Conservation (phyloP, 305 asterid species). For the Fraxinus sp. region DNA sequence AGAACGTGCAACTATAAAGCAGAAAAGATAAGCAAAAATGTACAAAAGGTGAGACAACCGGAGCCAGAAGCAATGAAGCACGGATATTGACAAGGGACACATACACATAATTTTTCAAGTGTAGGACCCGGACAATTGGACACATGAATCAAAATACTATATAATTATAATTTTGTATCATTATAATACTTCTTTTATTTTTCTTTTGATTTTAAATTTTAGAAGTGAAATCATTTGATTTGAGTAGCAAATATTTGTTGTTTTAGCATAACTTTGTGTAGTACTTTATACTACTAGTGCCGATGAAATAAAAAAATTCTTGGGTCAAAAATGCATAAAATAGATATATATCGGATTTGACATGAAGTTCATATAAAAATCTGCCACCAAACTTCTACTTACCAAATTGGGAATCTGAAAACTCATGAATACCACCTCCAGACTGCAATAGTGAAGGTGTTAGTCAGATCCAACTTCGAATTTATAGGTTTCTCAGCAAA, state of each 20-base stretch:
- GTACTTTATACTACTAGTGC: background rate
- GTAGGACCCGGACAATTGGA: background rate
- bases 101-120: background rate
- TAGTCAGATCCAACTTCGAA: slow-evolving; percentile 26
- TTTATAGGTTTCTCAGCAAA: slow-evolving; percentile 1
- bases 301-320: background rate
- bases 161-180: background rate
- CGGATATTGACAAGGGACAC: background rate
- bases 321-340: background rate
- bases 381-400: slow-evolving; percentile 31
- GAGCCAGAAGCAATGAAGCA: background rate
- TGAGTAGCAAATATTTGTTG: background rate
- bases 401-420: slow-evolving; percentile 99
- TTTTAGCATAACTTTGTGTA: background rate
- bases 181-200: background rate
- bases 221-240: background rate
- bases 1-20: slow-evolving; percentile 1
- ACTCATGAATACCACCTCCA: slow-evolving; percentile 99
- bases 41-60: background rate
- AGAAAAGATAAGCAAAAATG: background rate
- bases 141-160: background rate
- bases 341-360: background rate
- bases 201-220: background rate
- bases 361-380: background rate
- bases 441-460: slow-evolving; percentile 59